phyloP scores from a whole-genome alignment of 2,329 filamentous ascomycete genomes.

The Colletotrichum euphorbiae region DNA sequence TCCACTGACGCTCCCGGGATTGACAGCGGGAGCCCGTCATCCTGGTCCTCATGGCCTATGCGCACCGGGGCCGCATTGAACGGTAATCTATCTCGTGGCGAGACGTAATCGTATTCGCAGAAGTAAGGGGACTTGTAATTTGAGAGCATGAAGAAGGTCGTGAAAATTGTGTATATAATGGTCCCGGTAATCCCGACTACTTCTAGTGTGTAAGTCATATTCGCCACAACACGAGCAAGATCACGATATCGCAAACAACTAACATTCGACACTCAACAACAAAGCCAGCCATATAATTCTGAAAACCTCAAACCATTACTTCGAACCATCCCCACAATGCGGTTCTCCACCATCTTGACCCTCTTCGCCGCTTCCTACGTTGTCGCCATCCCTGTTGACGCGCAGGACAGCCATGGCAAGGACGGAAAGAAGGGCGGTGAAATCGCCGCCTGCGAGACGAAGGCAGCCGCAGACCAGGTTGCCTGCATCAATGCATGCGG shows the following conservation, averaged over 20 bases:
- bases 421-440: neutral
- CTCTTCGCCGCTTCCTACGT: conserved; percentile 11
- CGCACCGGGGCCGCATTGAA: neutral
- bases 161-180: conserved; percentile 8
- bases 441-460: conserved; percentile 15
- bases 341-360: conserved; percentile 43
- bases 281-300: too few species aligned
- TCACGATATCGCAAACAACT: too few species aligned
- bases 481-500: neutral
- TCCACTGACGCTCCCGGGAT: conserved; percentile 4
- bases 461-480: conserved; percentile 13
- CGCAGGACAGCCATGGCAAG: neutral
- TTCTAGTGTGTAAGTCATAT: too few species aligned
- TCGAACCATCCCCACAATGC: conserved; percentile 45
- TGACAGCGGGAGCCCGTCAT: conserved; percentile 19
- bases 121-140: neutral
- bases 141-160: neutral
- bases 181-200: neutral
- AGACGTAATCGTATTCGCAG: conserved; percentile 26
- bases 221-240: rapidly evolving
- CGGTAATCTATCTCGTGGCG: neutral
- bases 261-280: too few species aligned
- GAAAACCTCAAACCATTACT: neutral
- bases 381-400: neutral
- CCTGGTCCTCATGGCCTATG: conserved; percentile 6